Percentiles rank a stretch among this genome's conserved stretches.
Conservation (phyloP, 805 yeast species). For the Brettanomyces naardenensis region DNA sequence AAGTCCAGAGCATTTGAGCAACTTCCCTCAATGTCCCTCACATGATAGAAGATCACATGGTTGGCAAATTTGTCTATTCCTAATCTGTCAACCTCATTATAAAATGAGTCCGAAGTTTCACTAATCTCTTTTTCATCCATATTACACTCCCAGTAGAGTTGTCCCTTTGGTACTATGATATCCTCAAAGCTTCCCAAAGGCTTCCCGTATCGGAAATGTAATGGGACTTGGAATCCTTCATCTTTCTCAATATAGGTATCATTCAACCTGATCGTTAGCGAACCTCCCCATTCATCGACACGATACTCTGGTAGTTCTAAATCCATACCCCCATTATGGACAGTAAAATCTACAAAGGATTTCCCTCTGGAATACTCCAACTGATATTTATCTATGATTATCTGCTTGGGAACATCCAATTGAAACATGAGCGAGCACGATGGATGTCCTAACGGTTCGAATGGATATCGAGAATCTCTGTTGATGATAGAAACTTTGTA, state of each 20-base stretch:
- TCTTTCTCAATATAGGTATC: slow-evolving; percentile 9
- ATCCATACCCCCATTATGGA: slow-evolving; percentile 18
- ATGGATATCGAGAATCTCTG: slow-evolving; percentile 1
- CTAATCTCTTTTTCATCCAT: slow-evolving; percentile 7
- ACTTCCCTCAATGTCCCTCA: slow-evolving; percentile 3
- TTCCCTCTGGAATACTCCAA: slow-evolving; percentile 6
- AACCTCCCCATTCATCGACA: slow-evolving; percentile 19
- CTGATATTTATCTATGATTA: slow-evolving; percentile 24
- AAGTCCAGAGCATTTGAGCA: slow-evolving; percentile 6
- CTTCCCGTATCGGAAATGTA: slow-evolving; percentile 24
- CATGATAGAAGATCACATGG: slow-evolving; percentile 10
- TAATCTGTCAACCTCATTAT: slow-evolving; percentile 14
- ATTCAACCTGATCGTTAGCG: slow-evolving; percentile 13
- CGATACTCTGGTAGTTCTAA: slow-evolving; percentile 25
- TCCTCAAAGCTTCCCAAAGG: slow-evolving; percentile 13
- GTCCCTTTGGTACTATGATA: slow-evolving; percentile 13
- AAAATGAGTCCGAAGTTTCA: slow-evolving; percentile 13
- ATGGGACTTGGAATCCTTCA: slow-evolving; percentile 19
- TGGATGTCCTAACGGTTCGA: slow-evolving; percentile 3
- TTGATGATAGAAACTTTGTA: slow-evolving; percentile 12
- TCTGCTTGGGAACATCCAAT: slow-evolving; percentile 17
- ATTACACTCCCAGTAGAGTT: slow-evolving; percentile 23
- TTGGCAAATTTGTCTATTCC: slow-evolving; percentile 12
- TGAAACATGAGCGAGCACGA: slow-evolving; percentile 18
- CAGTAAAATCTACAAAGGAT: slow-evolving; percentile 6